These are phyloP conservation scores for Magnaporthales sp. DNA, from an alignment of 2,329 filamentous ascomycete species.

Conservation along the genomic window DNA sequence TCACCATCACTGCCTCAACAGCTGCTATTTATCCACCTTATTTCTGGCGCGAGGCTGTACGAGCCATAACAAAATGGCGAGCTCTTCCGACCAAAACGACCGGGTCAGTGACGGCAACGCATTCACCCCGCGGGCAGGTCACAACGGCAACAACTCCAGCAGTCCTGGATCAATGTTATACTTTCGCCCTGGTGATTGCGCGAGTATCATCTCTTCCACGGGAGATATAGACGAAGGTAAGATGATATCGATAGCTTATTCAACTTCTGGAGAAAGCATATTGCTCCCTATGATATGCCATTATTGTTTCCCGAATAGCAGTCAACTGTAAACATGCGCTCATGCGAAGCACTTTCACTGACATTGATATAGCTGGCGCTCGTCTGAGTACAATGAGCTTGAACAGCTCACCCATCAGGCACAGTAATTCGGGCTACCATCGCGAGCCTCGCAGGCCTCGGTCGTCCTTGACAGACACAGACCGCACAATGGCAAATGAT, in stretches of 20 bases:
- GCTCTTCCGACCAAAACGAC: not conserved
- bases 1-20: not conserved
- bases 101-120: not conserved
- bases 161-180: not conserved
- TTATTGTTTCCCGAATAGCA: not conserved
- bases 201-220: constrained; percentile 4
- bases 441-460: not conserved
- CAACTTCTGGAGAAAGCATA: not conserved
- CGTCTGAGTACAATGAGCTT: constrained; percentile 5
- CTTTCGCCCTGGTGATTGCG: not conserved
- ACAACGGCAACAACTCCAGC: not conserved
- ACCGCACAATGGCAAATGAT: not conserved
- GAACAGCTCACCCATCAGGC: not conserved
- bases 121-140: not conserved
- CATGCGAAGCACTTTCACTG: not conserved
- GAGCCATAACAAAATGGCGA: not conserved
- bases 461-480: not conserved
- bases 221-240: constrained; percentile 5
- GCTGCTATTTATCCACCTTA: not conserved
- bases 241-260: not conserved
- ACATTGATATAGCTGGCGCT: not conserved
- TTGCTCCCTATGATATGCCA: not conserved
- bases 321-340: not conserved
- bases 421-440: not conserved
- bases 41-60: not conserved